phyloP scores from a whole-genome alignment of 2,329 filamentous ascomycete species.

The Plenodomus tracheiphilus region DNA sequence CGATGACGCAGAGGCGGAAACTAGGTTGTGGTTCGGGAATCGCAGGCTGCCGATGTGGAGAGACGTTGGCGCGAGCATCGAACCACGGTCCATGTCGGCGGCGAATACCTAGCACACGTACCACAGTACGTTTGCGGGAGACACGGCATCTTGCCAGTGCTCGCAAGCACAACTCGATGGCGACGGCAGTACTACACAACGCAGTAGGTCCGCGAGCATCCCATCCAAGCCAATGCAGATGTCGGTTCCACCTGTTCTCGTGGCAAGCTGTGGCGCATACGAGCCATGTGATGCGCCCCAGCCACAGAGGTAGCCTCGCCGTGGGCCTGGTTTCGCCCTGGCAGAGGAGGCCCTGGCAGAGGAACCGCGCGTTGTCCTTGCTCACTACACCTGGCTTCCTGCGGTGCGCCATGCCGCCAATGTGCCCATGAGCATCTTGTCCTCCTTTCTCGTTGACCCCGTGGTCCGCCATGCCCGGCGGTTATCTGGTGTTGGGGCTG shows the following conservation, averaged over 20 bases:
- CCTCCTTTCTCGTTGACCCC: constrained; percentile 46
- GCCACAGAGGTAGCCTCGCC: background rate
- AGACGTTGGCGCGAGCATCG: no score
- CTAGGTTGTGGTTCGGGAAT: no score
- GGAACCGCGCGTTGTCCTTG: background rate
- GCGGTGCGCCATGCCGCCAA: constrained; percentile 28
- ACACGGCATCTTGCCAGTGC: no score
- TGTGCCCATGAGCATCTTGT: constrained; percentile 45
- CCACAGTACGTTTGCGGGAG: no score
- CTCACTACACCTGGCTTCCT: background rate
- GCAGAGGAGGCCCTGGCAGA: no score
- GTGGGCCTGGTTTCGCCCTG: background rate
- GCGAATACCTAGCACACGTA: no score
- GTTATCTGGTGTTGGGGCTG: constrained; percentile 35
- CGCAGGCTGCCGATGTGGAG: no score
- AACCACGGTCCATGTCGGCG: no score
- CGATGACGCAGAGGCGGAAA: no score
- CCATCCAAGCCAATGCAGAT: background rate
- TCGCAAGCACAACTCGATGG: no score
- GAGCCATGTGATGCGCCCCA: background rate
- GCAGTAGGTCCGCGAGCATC: background rate
- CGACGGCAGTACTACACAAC: background rate
- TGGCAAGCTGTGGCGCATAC: constrained; percentile 3
- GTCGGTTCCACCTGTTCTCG: background rate
- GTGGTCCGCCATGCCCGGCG: constrained; percentile 46